Base-by-base conservation (phyloP, 1,284 basidiomycete genomes). In the Phlebopus sp. region DNA sequence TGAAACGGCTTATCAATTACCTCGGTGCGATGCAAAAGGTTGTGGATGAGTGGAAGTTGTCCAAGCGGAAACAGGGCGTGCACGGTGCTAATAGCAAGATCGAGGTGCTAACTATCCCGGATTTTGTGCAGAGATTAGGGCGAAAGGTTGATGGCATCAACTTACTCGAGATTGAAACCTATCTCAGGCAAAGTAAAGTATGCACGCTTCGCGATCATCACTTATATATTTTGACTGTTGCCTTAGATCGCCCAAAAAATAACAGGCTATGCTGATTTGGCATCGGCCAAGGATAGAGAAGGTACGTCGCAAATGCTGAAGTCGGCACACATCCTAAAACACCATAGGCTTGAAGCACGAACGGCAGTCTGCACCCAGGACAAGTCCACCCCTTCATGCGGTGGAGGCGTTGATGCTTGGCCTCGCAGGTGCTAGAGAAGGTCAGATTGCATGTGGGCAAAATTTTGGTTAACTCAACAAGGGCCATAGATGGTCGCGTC, bases 381-480 rank as follows among this genome's bases (percentile, higher is more conserved):
- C 69, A 5, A 80, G 90, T n/a, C 85, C 92, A 0, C 86, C 92
- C 2, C 74, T 99, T 51, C 90, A 94, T 62, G 70, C 77, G 0
- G 84, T 98, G 17, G 92, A 98, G 67, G 74, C 83, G 18, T 92
- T 98, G 60, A 79, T 99, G 57, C 64, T 92, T 2, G 85, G 91
- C 0, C 73, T 99, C 18, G 86, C 86, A 1, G 84, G 90, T 53
- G 78, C 87, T 0, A 86, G 83, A 54, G 86, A 91, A 56, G 94
- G 97, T 84, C 49, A 39, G 38, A 38, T 37, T 25, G 10, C 40
- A 44, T 5, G 46, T 21, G 5, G 45, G 2, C 19, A 25, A 3
- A 17, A 27, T 13, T 39, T 29, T 19, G 19, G 19, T 49, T 27
- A 27, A 23, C 25, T 53, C 37, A 41, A 36, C 17, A 17, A 17